Evolutionary conservation across 164 flowering plant species (phyloP).

Genomic region (Vitis rupestris): DNA sequence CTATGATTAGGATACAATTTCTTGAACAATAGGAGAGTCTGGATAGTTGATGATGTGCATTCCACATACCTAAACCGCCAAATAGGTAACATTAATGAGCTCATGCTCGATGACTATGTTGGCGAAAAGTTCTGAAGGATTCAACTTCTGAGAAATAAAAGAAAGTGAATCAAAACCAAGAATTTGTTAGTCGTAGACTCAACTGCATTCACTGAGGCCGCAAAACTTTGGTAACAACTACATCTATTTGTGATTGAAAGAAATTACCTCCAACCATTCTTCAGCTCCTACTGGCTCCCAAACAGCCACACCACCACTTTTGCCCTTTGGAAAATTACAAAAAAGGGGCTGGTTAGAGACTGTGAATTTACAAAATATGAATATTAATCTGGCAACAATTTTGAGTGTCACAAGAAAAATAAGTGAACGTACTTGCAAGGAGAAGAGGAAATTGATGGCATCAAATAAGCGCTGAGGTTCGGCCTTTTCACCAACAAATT

Average conservation of each 20-base stretch:
- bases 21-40: conserved; percentile 35
- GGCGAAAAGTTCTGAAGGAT: conserved; percentile 39
- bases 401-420: no score
- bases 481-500: conserved; percentile 48
- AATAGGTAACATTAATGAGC: not conserved
- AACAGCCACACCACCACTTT: conserved; percentile 41
- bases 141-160: conserved; percentile 23
- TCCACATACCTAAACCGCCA: conserved; percentile 19
- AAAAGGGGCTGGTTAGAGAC: no score
- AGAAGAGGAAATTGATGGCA: conserved; percentile 47
- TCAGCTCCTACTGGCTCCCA: conserved; percentile 43
- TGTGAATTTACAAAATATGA: no score
- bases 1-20: conserved; percentile 43
- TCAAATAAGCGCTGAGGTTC: conserved; percentile 37
- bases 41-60: conserved; percentile 42
- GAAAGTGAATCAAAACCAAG: not conserved
- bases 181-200: not conserved
- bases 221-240: not conserved
- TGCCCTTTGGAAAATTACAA: conserved; percentile 10
- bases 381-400: no score
- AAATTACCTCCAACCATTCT: conserved; percentile 40
- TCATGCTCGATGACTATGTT: conserved; percentile 36
- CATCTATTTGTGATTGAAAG: not conserved
- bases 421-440: conserved; percentile 37
- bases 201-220: not conserved